Evolutionary conservation across 257 asterid genomes (phyloP).

Genomic region (Lycium ferocissimum): DNA sequence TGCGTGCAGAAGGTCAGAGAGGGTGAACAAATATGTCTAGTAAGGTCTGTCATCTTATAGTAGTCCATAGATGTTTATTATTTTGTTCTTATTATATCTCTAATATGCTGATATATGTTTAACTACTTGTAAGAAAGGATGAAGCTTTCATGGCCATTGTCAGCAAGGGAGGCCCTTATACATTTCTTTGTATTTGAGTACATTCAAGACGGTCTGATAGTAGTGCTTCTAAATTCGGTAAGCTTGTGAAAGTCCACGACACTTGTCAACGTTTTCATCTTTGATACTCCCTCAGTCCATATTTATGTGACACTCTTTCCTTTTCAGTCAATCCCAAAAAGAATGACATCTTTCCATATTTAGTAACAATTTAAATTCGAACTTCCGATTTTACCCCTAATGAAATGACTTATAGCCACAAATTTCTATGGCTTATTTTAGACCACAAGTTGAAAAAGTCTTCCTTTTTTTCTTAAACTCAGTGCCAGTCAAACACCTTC

Average conservation of each 20-base stretch:
- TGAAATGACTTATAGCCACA: too few relatives aligned
- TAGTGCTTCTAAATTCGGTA: conserved; percentile 88
- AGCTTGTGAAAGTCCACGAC: conserved; percentile 15
- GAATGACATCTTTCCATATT: too few relatives aligned
- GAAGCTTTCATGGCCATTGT: conserved; percentile 96
- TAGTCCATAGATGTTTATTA: background rate
- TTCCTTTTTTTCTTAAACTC: too few relatives aligned
- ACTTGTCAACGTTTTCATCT: background rate
- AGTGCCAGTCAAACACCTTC: too few relatives aligned
- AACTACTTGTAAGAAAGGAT: conserved; percentile 84
- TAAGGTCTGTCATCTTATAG: conserved; percentile 61
- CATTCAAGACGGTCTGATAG: conserved; percentile 74
- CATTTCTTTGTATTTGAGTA: conserved; percentile 80
- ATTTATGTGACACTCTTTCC: too few relatives aligned
- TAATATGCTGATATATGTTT: conserved; percentile 42
- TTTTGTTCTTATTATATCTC: conserved; percentile 23
- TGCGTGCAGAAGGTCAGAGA: conserved; percentile 64
- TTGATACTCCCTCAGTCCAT: background rate
- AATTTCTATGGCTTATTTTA: too few relatives aligned
- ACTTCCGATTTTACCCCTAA: too few relatives aligned
- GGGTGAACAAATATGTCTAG: conserved; percentile 85
- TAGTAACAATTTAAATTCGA: too few relatives aligned
- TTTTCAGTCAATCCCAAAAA: too few relatives aligned
- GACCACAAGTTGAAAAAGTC: too few relatives aligned
- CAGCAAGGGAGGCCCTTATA: conserved; percentile 77